Conservation (phyloP, 805 yeast genomes). For the Candida caryicola region DNA sequence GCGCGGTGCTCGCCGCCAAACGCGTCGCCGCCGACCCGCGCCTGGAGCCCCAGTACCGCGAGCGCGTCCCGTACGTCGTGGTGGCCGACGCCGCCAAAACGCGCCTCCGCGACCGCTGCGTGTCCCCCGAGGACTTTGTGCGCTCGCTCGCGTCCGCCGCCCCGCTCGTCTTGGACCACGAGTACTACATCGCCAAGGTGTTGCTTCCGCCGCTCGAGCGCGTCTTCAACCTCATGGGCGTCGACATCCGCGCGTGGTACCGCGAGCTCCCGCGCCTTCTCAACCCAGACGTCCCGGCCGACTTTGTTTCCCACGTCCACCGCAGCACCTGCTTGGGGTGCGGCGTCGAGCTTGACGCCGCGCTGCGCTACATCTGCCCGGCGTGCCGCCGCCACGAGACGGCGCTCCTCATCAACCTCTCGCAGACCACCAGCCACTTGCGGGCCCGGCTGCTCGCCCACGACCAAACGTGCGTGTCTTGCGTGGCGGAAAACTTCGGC, state of each 20-base stretch:
- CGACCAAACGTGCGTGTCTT: conserved; percentile 17
- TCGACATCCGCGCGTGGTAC: conserved; percentile 76
- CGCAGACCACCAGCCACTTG: conserved; percentile 16
- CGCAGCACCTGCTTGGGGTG: conserved; percentile 25
- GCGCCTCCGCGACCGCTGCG: conserved; percentile 70
- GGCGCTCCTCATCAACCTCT: conserved; percentile 30
- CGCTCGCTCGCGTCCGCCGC: conserved; percentile 24
- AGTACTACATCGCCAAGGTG: conserved; percentile 81
- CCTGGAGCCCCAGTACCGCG: conserved; percentile 81
- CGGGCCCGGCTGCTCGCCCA: conserved; percentile 12
- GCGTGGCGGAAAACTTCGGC: conserved; percentile 19
- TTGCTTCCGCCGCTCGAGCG: conserved; percentile 89
- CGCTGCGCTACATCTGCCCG: conserved; percentile 15
- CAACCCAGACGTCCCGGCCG: not conserved
- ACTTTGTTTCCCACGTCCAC: conserved; percentile 6
- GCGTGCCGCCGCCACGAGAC: conserved; percentile 30
- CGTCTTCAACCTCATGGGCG: conserved; percentile 78
- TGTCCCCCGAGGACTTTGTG: conserved; percentile 75
- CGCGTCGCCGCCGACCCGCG: conserved; percentile 63
- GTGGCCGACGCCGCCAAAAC: conserved; percentile 53
- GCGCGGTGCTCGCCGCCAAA: conserved; percentile 76
- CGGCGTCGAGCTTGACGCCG: conserved; percentile 14
- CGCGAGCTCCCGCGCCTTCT: conserved; percentile 52
- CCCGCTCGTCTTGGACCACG: conserved; percentile 62
- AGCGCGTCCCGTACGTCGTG: conserved; percentile 86